phyloP scores from a whole-genome alignment of 257 asterid species.

The Nicotiana tomentosiformis region DNA sequence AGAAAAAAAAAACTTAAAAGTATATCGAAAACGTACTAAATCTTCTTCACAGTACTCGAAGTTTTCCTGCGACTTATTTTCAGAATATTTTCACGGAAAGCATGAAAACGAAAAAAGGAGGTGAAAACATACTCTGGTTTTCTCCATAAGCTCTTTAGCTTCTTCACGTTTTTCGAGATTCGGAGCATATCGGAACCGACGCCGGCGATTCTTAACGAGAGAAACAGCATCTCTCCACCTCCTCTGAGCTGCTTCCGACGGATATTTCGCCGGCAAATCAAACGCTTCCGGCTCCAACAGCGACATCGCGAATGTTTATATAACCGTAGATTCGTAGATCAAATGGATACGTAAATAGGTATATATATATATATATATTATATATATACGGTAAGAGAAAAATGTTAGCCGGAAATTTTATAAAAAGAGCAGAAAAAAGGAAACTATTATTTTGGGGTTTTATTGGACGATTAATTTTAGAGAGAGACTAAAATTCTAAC shows the following conservation, averaged over 20 bases:
- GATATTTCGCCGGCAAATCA: slow-evolving; percentile 47
- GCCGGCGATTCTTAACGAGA: slow-evolving; percentile 61
- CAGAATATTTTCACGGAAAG: not conserved
- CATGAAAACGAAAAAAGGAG: not conserved
- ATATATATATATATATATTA: not conserved
- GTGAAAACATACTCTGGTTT: slow-evolving; percentile 50
- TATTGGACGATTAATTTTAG: not conserved
- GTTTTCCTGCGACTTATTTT: not conserved
- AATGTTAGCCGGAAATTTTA: not conserved
- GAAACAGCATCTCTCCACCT: slow-evolving; percentile 76
- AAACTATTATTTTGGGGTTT: not conserved
- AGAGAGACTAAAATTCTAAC: not conserved
- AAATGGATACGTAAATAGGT: too few species aligned
- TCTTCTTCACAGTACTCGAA: not conserved
- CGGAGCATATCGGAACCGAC: slow-evolving; percentile 74
- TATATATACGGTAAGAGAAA: not conserved
- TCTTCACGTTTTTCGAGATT: slow-evolving; percentile 63
- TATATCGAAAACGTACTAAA: not conserved
- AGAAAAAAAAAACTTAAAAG: not conserved
- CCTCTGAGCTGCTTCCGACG: slow-evolving; percentile 52
- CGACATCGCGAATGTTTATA: not conserved
- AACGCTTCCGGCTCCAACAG: slow-evolving; percentile 44
- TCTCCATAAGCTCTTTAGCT: slow-evolving; percentile 52
- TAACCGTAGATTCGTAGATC: not conserved
- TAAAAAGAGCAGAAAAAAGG: not conserved